Evolutionary conservation across 495 filamentous ascomycete species (phyloP).

Genomic region (Tuber microsphaerosporum): DNA sequence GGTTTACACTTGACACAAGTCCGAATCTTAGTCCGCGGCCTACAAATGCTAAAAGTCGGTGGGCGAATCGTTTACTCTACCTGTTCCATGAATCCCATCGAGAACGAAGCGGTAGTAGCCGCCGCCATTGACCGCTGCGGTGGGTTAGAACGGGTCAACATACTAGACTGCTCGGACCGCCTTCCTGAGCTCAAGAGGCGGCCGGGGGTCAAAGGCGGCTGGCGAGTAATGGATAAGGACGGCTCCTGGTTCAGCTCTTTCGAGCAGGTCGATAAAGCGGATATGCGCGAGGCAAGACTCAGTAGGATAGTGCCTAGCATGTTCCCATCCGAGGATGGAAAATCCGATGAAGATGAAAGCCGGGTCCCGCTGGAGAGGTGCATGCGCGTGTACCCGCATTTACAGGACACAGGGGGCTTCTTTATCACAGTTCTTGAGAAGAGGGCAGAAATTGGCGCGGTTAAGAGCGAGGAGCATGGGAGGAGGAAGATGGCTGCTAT

Average conservation of each 20-base stretch:
- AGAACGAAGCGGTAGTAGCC: conserved; percentile 90
- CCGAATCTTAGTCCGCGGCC: conserved; percentile 79
- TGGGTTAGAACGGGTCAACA: conserved; percentile 67
- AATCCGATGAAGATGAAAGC: conserved; percentile 50
- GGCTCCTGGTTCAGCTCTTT: conserved; percentile 67
- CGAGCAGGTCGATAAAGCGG: conserved; percentile 55
- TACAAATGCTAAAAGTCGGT: conserved; percentile 94
- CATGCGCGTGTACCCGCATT: conserved; percentile 87
- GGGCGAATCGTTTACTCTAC: conserved; percentile 94
- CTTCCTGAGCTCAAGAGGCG: conserved; percentile 68
- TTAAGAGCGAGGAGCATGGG: conserved; percentile 59
- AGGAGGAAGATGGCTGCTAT: conserved; percentile 52
- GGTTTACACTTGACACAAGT: conserved; percentile 78
- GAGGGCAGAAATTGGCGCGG: conserved; percentile 70
- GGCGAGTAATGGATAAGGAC: conserved; percentile 84
- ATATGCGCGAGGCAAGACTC: conserved; percentile 45
- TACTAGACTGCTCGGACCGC: conserved; percentile 71
- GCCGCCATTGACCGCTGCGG: conserved; percentile 84
- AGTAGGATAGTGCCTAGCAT: conserved; percentile 66
- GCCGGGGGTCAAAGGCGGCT: conserved; percentile 59
- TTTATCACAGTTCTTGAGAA: conserved; percentile 96
- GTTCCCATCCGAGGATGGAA: conserved; percentile 55
- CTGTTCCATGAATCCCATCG: conserved; percentile 94
- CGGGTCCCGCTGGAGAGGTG: conserved; percentile 75
- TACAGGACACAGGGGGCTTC: conserved; percentile 93